Evolutionary conservation across 306 rosid species (phyloP), one percentile per base, ranked within the genome.

Genomic region (Potentilla sterilis): DNA sequence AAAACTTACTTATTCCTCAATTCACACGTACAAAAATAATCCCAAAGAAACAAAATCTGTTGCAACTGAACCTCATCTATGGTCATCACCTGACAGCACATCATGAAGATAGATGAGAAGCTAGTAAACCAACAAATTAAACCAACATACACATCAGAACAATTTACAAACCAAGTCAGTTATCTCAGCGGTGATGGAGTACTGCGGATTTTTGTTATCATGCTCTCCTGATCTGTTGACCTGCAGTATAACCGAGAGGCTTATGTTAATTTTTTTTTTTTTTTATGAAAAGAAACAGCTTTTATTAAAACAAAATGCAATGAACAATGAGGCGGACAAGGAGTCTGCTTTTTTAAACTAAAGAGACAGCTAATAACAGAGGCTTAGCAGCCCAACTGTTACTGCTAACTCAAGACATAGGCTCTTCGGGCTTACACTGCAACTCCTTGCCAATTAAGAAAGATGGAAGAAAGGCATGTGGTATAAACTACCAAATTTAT

Each of bases 41-140:
- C 93, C 89, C 88, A 94, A 44, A 92, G 77, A 76, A 82, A 61
- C 65, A 89, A 82, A 74, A 94, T 80, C 74, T 84, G 95, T 41
- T 80, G 97, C 78, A 94, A 76, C 92, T 94, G 98, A 81, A 81
- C 86, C 83, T 92, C 97, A 63, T 94, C 85, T 75, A 94, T 80
- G 22, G 91, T 87, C 73, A 93, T 49, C 42, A 74, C 91, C 98
- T 94, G 78, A 75, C 58, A 61, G 57, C 49, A 54, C 18, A 79
- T 37, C 76, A 72, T 75, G 70, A 67, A 67, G 35, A 72, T 44
- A 76, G 19, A 65, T 81, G 70, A 81, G 80, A 73, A 64, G 69
- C 34, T 43, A 21, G 22, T 34, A 34, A 49, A 70, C 75, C 43
- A 21, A 21, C 9, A 62, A 37, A 54, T 15, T 38, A 38, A 28